Evolutionary conservation across 345 rosid genomes (phyloP).

Genomic region (Anacardium occidentale): DNA sequence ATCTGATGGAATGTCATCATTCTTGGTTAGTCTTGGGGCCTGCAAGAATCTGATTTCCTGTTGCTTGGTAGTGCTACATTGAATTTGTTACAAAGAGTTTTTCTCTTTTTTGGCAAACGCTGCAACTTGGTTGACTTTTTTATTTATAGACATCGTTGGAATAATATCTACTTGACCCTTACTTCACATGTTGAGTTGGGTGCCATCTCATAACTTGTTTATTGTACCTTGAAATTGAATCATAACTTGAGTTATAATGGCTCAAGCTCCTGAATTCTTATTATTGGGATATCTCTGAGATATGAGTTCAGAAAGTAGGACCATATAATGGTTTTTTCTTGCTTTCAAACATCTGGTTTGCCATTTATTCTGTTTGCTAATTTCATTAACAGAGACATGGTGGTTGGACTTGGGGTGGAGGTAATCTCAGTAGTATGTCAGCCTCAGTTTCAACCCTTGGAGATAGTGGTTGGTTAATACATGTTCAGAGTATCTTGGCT

Average conservation of each 20-base stretch:
- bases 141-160: not conserved
- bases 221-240: not conserved
- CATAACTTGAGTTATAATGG: not conserved
- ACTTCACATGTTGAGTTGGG: slow-evolving; percentile 7
- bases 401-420: slow-evolving; percentile 98
- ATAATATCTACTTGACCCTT: not conserved
- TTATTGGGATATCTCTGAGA: not conserved
- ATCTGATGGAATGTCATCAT: slow-evolving; percentile 96
- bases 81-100: not conserved
- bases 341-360: slow-evolving; percentile 9
- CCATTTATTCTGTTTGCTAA: slow-evolving; percentile 22
- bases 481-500: slow-evolving; percentile 92
- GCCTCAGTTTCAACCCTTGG: slow-evolving; percentile 98
- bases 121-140: not conserved
- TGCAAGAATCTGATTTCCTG: not conserved
- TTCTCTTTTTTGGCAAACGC: not conserved
- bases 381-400: slow-evolving; percentile 81
- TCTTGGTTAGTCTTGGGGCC: slow-evolving; percentile 59
- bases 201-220: not conserved
- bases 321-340: not conserved
- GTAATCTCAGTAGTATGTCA: slow-evolving; percentile 99
- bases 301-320: not conserved
- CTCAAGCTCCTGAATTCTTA: not conserved
- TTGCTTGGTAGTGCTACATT: not conserved
- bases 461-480: slow-evolving; percentile 97